These are phyloP conservation scores for Cladophialophora immunda DNA, from an alignment of 2,329 filamentous ascomycete genomes.

Conservation along the genomic window DNA sequence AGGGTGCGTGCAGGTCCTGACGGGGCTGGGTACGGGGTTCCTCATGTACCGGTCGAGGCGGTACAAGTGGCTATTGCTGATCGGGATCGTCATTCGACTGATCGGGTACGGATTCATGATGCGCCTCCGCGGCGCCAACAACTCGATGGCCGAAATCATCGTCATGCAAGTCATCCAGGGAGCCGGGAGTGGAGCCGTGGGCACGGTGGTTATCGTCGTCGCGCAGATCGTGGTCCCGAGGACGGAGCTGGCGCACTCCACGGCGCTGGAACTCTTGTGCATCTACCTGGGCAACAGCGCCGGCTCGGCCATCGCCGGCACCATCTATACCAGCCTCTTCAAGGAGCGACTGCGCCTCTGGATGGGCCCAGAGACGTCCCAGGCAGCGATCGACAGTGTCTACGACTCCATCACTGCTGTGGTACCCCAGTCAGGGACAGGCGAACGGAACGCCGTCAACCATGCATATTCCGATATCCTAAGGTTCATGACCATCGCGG, in stretches of 20 bases:
- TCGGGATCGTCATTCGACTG: conserved; percentile 53
- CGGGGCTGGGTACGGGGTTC: conserved; percentile 52
- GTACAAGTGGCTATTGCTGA: conserved; percentile 59
- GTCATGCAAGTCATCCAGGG: conserved; percentile 60
- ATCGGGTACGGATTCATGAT: conserved; percentile 63
- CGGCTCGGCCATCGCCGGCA: conserved; percentile 55
- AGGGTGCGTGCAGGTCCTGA: conserved; percentile 54
- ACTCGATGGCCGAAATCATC: conserved; percentile 57
- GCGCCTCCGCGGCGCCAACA: conserved; percentile 55
- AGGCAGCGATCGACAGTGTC: conserved; percentile 48
- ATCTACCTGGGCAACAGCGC: conserved; percentile 51
- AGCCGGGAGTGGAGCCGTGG: conserved; percentile 57
- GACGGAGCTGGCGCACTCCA: conserved; percentile 58
- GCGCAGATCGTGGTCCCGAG: conserved; percentile 58
- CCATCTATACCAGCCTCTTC: conserved; percentile 60
- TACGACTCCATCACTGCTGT: conserved; percentile 58
- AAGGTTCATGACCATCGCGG: conserved; percentile 46
- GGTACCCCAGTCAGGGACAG: conserved; percentile 52
- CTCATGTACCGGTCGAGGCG: conserved; percentile 54
- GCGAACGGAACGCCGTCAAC: conserved; percentile 54
- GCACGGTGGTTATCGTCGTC: conserved; percentile 54
- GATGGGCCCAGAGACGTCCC: conserved; percentile 46
- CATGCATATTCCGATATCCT: conserved; percentile 49
- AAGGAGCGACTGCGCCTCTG: conserved; percentile 47
- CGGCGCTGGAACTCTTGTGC: conserved; percentile 55